These are phyloP conservation scores for Micractinium conductrix DNA, from an alignment of 139 green algal species.

Conservation along the genomic window DNA sequence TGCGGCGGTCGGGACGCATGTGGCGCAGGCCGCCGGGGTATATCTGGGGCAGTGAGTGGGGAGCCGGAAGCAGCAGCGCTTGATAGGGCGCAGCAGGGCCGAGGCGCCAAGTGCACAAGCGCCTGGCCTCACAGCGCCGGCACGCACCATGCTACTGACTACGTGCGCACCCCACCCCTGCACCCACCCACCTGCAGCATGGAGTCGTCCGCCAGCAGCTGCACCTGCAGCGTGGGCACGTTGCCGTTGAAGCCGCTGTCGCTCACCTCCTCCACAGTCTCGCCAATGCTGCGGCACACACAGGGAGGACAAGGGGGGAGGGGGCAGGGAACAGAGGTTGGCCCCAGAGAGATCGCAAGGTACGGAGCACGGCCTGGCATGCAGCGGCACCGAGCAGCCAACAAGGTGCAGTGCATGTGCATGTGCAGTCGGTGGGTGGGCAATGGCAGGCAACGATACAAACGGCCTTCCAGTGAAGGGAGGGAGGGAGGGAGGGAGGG, in stretches of 20 bases:
- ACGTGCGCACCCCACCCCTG: background rate
- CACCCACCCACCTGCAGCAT: constrained; percentile 78
- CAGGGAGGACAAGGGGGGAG: background rate
- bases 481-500: no score
- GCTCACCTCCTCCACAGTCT: constrained; percentile 97
- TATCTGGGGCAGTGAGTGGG: constrained; percentile 62
- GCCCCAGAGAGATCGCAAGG: no score
- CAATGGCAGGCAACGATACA: no score
- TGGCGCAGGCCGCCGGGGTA: constrained; percentile 92
- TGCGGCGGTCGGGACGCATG: constrained; percentile 88
- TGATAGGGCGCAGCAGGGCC: no score
- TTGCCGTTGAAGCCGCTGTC: constrained; percentile 94
- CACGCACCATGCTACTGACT: background rate
- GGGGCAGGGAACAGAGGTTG: background rate
- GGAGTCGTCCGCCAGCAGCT: constrained; percentile 92
- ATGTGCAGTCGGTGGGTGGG: no score
- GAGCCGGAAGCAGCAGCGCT: background rate
- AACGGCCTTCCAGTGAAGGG: no score
- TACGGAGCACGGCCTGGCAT: background rate
- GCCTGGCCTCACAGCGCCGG: background rate
- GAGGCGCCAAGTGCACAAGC: no score
- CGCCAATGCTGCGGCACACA: constrained; percentile 87
- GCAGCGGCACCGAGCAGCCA: no score
- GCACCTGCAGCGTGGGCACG: constrained; percentile 76
- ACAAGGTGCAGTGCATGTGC: background rate